phyloP scores from a whole-genome alignment of 1,284 basidiomycete genomes.

The Fistulina hepatica region DNA sequence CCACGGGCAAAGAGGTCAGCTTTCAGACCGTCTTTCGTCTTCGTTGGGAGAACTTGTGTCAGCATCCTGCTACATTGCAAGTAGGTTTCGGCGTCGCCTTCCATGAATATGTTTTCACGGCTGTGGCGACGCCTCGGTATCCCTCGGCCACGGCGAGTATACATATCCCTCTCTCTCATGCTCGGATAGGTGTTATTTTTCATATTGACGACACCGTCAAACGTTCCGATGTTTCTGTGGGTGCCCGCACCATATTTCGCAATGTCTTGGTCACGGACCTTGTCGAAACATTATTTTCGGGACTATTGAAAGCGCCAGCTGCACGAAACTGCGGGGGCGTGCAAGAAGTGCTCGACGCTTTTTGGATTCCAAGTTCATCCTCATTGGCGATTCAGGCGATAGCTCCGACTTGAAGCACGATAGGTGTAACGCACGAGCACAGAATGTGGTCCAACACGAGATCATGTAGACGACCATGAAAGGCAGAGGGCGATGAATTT shows the following conservation, averaged over 20 bases:
- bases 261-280: constrained; percentile 73
- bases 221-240: constrained; percentile 58
- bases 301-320: constrained; percentile 62
- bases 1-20: constrained; percentile 57
- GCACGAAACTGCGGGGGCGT: constrained; percentile 74
- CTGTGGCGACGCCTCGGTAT: constrained; percentile 37
- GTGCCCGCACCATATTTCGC: constrained; percentile 65
- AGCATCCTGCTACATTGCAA: constrained; percentile 44
- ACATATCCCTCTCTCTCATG: constrained; percentile 41
- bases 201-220: constrained; percentile 97
- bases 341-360: constrained; percentile 66
- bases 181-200: constrained; percentile 68
- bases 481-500: too few species aligned
- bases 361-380: constrained; percentile 66
- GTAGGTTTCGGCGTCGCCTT: constrained; percentile 45
- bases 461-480: too few species aligned
- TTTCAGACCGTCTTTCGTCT: constrained; percentile 56
- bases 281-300: constrained; percentile 71
- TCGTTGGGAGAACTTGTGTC: constrained; percentile 56
- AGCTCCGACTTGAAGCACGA: too few species aligned
- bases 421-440: too few species aligned
- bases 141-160: constrained; percentile 23
- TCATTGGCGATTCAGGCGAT: constrained; percentile 85
- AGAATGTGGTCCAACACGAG: too few species aligned
- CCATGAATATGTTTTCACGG: constrained; percentile 45